Evolutionary conservation across 2,329 filamentous ascomycete genomes (phyloP).

Genomic region (Alternaria dauci): DNA sequence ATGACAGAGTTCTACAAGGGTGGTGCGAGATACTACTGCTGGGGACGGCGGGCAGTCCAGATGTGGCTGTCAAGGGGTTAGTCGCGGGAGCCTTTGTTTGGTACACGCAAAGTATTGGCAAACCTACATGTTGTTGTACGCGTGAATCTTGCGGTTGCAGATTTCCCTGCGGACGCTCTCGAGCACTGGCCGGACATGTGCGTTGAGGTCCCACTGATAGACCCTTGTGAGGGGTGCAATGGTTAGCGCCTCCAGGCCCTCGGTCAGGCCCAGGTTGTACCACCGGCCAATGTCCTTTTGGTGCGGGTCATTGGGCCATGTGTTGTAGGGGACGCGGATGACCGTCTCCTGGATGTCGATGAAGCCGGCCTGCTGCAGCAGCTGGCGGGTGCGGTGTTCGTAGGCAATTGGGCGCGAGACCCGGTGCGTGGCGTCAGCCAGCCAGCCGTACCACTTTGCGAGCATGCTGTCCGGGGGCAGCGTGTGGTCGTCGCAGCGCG

Average conservation of each 20-base stretch:
- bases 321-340: slow-evolving; percentile 75
- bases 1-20: slow-evolving; percentile 25
- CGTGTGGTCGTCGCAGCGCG: slow-evolving; percentile 73
- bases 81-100: slow-evolving; percentile 2
- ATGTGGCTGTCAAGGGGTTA: slow-evolving; percentile 53
- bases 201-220: slow-evolving; percentile 66
- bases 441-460: slow-evolving; percentile 72
- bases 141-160: slow-evolving; percentile 71
- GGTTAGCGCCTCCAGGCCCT: slow-evolving; percentile 76
- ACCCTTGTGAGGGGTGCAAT: slow-evolving; percentile 75
- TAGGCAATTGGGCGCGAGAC: slow-evolving; percentile 72
- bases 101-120: slow-evolving; percentile 1
- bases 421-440: slow-evolving; percentile 72
- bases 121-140: slow-evolving; percentile 80
- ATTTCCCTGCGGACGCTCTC: slow-evolving; percentile 72
- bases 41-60: slow-evolving; percentile 57
- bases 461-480: slow-evolving; percentile 67
- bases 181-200: slow-evolving; percentile 69
- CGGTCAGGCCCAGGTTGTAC: slow-evolving; percentile 81
- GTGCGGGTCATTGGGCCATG: slow-evolving; percentile 72
- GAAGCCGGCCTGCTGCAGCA: slow-evolving; percentile 77
- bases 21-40: slow-evolving; percentile 42
- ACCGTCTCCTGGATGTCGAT: slow-evolving; percentile 77
- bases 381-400: slow-evolving; percentile 66
- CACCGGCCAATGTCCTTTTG: slow-evolving; percentile 76